phyloP scores from a whole-genome alignment of 192 early-diverging fungal genomes.

The Phlyctochytrium bullatum region DNA sequence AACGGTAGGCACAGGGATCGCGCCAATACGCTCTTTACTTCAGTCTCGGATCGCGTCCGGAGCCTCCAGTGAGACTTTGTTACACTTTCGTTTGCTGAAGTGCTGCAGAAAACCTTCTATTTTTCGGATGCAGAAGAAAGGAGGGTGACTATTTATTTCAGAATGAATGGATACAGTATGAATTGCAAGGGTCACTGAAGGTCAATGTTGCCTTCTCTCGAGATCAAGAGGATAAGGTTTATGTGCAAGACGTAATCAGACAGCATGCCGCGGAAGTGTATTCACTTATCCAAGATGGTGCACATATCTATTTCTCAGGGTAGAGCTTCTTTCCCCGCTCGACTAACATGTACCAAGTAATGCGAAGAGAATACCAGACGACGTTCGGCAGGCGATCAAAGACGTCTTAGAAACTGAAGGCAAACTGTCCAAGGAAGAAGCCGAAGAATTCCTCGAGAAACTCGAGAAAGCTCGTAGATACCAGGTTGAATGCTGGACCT shows the following conservation, averaged over 20 bases:
- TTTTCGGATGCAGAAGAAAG: constrained; percentile 79
- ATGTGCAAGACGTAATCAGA: constrained; percentile 73
- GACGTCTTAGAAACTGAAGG: constrained; percentile 54
- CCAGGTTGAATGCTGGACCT: constrained; percentile 89
- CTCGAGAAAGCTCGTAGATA: constrained; percentile 69
- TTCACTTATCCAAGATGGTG: constrained; percentile 57
- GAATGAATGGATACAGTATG: constrained; percentile 61
- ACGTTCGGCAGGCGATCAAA: constrained; percentile 65
- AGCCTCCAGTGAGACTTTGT: constrained; percentile 43
- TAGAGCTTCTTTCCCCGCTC: too few relatives aligned
- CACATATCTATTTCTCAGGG: constrained; percentile 73
- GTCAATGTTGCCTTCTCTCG: constrained; percentile 83
- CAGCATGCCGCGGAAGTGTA: constrained; percentile 62
- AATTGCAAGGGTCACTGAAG: constrained; percentile 45
- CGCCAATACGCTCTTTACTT: constrained; percentile 84
- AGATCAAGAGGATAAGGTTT: constrained; percentile 75
- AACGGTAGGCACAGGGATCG: constrained; percentile 72
- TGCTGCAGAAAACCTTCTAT: constrained; percentile 62
- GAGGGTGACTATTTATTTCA: constrained; percentile 75
- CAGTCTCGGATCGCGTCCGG: constrained; percentile 49
- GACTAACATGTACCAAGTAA: constrained; percentile 47
- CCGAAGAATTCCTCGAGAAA: constrained; percentile 53
- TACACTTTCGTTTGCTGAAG: not conserved
- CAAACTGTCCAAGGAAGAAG: constrained; percentile 49
- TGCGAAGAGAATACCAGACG: constrained; percentile 70